phyloP scores from a whole-genome alignment of 306 rosid species.

The Vigna mungo region DNA sequence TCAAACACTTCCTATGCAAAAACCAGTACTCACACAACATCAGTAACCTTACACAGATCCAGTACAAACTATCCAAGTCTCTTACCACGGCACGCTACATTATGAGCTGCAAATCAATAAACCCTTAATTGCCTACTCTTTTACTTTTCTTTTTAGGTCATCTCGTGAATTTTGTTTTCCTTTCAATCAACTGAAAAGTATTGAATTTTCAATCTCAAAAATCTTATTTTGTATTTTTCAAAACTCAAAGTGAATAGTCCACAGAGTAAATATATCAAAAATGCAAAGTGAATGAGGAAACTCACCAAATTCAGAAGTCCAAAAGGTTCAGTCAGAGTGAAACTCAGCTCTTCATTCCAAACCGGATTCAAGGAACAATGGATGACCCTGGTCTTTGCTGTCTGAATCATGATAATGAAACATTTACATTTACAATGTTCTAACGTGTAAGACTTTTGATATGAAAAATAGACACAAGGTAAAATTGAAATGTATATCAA shows the following conservation, averaged over 20 bases:
- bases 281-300: conserved; percentile 31
- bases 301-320: conserved; percentile 69
- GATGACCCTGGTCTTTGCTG: conserved; percentile 83
- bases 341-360: conserved; percentile 84
- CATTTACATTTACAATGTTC: neutral
- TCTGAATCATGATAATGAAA: conserved; percentile 57
- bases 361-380: conserved; percentile 55
- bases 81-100: too few species aligned
- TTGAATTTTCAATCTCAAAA: neutral
- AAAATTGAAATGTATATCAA: neutral
- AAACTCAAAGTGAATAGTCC: neutral
- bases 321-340: conserved; percentile 43
- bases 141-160: neutral
- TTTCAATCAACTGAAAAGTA: neutral
- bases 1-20: conserved; percentile 86
- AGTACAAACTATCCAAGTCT: neutral
- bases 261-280: neutral
- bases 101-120: too few species aligned
- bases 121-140: neutral
- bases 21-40: conserved; percentile 18
- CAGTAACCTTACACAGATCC: neutral
- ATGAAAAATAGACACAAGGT: neutral
- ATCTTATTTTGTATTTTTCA: neutral
- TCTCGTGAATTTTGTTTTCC: neutral
- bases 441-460: neutral